Conservation (phyloP, 176 grass and related monocot species). For the Zoysia japonica region DNA sequence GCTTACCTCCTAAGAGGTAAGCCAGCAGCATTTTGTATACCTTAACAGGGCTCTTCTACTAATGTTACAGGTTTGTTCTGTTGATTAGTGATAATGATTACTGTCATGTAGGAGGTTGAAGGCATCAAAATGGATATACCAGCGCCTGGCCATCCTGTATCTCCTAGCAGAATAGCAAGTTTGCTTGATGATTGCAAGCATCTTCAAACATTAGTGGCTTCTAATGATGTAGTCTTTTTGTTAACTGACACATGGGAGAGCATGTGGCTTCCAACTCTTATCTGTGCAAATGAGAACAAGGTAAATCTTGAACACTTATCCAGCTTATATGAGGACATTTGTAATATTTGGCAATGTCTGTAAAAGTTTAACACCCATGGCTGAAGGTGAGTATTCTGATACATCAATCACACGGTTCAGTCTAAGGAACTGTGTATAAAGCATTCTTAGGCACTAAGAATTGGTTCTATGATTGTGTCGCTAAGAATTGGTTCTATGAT, state of each 20-base stretch:
- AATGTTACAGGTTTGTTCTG: not conserved
- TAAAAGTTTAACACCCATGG: not conserved
- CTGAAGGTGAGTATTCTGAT: slow-evolving; percentile 16
- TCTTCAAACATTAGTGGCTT: slow-evolving; percentile 67
- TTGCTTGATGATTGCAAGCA: slow-evolving; percentile 69
- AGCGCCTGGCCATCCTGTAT: slow-evolving; percentile 60
- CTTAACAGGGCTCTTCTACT: too few relatives aligned
- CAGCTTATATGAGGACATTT: not conserved
- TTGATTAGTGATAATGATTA: slow-evolving; percentile 31
- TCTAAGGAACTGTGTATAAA: slow-evolving; percentile 13
- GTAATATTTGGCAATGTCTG: not conserved
- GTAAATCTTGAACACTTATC: slow-evolving; percentile 44
- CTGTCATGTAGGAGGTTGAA: slow-evolving; percentile 68
- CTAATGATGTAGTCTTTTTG: slow-evolving; percentile 79
- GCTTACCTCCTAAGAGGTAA: too few relatives aligned
- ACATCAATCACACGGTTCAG: not conserved
- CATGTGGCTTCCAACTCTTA: slow-evolving; percentile 84
- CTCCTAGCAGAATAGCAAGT: slow-evolving; percentile 46
- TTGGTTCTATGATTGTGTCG: not conserved
- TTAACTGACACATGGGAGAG: slow-evolving; percentile 89
- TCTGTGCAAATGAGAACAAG: slow-evolving; percentile 87
- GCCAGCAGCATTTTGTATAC: too few relatives aligned
- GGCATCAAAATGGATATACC: slow-evolving; percentile 79
- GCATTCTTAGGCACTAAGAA: slow-evolving; percentile 36
- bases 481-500: slow-evolving; percentile 25